Evolutionary conservation across 495 filamentous ascomycete genomes (phyloP), one percentile per base, ranked within the genome.

Genomic region (Annulohypoxylon maeteangense): DNA sequence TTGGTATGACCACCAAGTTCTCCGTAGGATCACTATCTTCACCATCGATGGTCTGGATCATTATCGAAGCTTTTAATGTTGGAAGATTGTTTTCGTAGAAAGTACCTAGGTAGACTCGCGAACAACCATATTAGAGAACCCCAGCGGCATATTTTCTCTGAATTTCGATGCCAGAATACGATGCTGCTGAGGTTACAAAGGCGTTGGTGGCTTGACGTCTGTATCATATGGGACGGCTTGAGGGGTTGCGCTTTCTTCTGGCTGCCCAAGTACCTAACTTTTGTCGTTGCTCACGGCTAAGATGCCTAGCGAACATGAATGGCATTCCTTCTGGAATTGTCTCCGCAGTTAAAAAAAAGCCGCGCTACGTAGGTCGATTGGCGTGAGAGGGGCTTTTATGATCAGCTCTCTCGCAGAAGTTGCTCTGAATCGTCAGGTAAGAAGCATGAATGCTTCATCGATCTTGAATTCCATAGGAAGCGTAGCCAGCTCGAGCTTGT

Each of bases 11-110:
- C 8, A 32, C 48, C 42, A 61, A 47, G 57, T 48, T 48, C 57
- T 61, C 57, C 57, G 57, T 61, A 61, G 40, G 57, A 61, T 61
- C 42, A 61, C 14, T 48, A 47, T 61, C 57, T 61, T 61, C 57
- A 48, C 57, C 42, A 61, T 61, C 22, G 57, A 61, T 61, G 57
- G 57, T 25, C 42, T 61, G 40, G 57, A 61, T 61, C 27, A 11
- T 48, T 47, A 61, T 61, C 57, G 57, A 61, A 61, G 57, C 57
- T 48, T 47, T 48, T 48, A 61, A 47, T 61, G n/a, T 40, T 61
- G 57, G 40, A 61, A 61, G 57, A 48, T 61, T 61, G 57, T 47
- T 47, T 61, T 61, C 25, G 57, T 27, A 61, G 57, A 61, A 61
- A n/a, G n/a, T n/a, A n/a, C n/a, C n/a, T n/a, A n/a, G 40, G 57